A percentile compares a stretch with the other conserved stretches of the same genome.
Conservation (phyloP, 768 basidiomycete genomes). For the Boletus insuetus region DNA sequence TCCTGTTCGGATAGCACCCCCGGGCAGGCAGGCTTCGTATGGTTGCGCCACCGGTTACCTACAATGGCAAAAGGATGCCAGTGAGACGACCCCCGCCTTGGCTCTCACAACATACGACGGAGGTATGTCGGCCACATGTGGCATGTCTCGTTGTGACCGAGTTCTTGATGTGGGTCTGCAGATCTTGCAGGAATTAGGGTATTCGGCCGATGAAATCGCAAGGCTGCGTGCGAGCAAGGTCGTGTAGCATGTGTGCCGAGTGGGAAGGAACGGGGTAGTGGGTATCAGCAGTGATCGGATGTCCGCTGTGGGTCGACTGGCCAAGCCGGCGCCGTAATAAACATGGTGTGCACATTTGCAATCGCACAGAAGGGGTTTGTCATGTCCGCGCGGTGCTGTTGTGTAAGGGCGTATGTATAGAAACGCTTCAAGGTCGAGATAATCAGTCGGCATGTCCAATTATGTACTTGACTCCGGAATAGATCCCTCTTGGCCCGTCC, state of each 20-base stretch:
- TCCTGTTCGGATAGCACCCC: conserved; percentile 51
- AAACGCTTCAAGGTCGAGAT: conserved; percentile 24
- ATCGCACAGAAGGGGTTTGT: conserved; percentile 22
- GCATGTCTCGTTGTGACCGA: background rate
- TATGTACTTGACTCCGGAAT: conserved; percentile 29
- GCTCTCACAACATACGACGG: conserved; percentile 78
- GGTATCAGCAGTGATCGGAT: conserved; percentile 17
- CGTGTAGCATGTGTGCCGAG: conserved; percentile 32
- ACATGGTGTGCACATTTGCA: conserved; percentile 26
- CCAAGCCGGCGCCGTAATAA: conserved; percentile 3
- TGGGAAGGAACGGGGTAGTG: conserved; percentile 18
- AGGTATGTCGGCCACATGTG: conserved; percentile 45
- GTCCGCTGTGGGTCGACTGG: conserved; percentile 30
- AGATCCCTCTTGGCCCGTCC: conserved; percentile 21
- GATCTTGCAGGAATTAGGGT: conserved; percentile 44
- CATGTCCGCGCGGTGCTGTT: conserved; percentile 8
- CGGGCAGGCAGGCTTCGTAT: conserved; percentile 75
- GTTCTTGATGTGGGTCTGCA: conserved; percentile 22
- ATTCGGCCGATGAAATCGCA: conserved; percentile 37
- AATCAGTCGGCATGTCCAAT: conserved; percentile 30
- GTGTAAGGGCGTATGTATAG: conserved; percentile 10
- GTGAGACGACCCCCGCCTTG: conserved; percentile 80
- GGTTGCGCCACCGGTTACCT: conserved; percentile 77
- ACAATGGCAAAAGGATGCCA: conserved; percentile 77
- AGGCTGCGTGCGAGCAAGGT: conserved; percentile 42